phyloP scores from a whole-genome alignment of 495 filamentous ascomycete genomes.

The Penicillium arizonense region DNA sequence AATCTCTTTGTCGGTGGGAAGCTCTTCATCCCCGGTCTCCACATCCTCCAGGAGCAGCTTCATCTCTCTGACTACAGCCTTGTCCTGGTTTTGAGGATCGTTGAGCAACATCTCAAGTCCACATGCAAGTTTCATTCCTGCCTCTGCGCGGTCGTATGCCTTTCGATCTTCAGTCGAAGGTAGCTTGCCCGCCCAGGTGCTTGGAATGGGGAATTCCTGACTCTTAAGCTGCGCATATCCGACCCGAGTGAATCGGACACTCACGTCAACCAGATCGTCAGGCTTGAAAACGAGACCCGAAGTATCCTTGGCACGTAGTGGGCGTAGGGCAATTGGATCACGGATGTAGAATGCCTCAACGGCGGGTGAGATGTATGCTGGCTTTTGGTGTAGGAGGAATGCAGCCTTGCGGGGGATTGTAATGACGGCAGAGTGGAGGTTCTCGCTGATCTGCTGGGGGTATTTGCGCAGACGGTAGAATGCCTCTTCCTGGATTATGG shows the following conservation, averaged over 20 bases:
- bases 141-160: constrained; percentile 54
- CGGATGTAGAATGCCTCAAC: constrained; percentile 92
- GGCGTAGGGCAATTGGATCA: constrained; percentile 74
- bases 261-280: constrained; percentile 73
- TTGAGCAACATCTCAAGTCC: constrained; percentile 87
- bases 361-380: constrained; percentile 74
- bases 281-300: constrained; percentile 63
- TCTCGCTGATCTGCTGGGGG: constrained; percentile 66
- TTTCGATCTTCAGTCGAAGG: constrained; percentile 33
- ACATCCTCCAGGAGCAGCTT: constrained; percentile 73
- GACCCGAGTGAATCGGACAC: constrained; percentile 78
- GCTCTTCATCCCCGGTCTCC: constrained; percentile 51
- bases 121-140: constrained; percentile 86
- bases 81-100: constrained; percentile 63
- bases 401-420: constrained; percentile 80
- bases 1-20: constrained; percentile 77
- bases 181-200: constrained; percentile 53
- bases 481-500: constrained; percentile 78
- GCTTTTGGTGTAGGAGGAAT: constrained; percentile 70
- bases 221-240: constrained; percentile 88
- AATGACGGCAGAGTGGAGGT: constrained; percentile 67
- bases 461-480: constrained; percentile 86
- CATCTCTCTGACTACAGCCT: constrained; percentile 66
- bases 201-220: constrained; percentile 77
- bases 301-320: constrained; percentile 53